A percentile compares a stretch with the other conserved stretches of the same genome.
phyloP scores from a whole-genome alignment of 257 asterid genomes.

The Haberlea rhodopensis region DNA sequence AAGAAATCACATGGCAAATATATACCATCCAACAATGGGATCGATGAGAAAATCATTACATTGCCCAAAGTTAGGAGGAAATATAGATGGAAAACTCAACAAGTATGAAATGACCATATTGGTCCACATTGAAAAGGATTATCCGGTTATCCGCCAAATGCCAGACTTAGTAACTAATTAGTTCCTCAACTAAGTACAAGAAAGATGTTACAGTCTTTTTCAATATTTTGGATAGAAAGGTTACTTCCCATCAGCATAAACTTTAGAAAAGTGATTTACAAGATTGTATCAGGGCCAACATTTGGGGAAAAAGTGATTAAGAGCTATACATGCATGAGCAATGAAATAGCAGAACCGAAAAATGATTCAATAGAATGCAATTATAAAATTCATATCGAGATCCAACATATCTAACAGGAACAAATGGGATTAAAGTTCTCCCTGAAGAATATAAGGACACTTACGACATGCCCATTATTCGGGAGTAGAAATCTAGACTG shows the following conservation, averaged over 20 bases:
- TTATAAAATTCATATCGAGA: not conserved
- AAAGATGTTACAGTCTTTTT: no score
- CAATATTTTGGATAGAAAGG: no score
- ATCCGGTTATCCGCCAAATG: not conserved
- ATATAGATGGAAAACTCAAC: not conserved
- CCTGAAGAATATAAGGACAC: slow-evolving; percentile 34
- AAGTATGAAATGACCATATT: not conserved
- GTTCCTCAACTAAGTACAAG: not conserved
- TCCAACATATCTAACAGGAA: slow-evolving; percentile 1
- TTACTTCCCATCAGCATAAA: no score
- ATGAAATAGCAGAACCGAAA: not conserved
- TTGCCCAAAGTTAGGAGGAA: not conserved
- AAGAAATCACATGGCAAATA: slow-evolving; percentile 1
- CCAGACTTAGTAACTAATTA: not conserved
- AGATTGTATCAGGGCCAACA: no score
- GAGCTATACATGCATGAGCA: slow-evolving; percentile 1
- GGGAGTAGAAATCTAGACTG: slow-evolving; percentile 93
- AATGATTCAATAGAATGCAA: not conserved
- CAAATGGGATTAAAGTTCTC: not conserved
- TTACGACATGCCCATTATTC: slow-evolving; percentile 93
- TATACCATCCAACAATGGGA: slow-evolving; percentile 5
- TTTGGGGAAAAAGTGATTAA: no score
- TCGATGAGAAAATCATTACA: not conserved
- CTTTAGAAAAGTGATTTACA: no score
- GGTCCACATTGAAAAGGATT: not conserved